Conservation (phyloP, 2,329 filamentous ascomycete species). For the Sporothrix brasiliensis region DNA sequence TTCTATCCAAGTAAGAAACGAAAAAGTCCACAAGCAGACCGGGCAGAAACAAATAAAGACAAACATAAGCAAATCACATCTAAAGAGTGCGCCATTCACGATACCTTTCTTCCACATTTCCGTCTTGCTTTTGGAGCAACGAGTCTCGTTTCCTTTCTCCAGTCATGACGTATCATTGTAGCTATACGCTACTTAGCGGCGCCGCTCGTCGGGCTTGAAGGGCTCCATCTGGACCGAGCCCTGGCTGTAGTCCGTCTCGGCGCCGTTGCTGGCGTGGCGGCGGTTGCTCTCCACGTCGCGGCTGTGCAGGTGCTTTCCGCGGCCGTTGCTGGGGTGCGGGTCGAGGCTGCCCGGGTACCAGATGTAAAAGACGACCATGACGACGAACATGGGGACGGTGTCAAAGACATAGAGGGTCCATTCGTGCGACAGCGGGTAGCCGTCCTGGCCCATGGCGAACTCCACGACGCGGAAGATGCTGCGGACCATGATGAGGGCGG, state of each 20-base stretch:
- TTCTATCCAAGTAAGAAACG: too few species aligned
- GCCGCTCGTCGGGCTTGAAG: neutral
- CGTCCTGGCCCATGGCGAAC: slow-evolving; percentile 43
- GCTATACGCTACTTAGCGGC: too few species aligned
- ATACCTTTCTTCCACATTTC: too few species aligned
- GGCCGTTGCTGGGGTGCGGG: neutral
- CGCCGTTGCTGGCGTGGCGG: neutral
- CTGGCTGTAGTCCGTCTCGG: slow-evolving; percentile 18
- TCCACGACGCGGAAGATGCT: slow-evolving; percentile 47
- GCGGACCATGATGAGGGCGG: slow-evolving; percentile 45
- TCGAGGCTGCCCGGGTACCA: slow-evolving; percentile 25
- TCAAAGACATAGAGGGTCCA: slow-evolving; percentile 43
- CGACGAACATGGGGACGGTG: slow-evolving; percentile 39
- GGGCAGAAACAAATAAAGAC: too few species aligned
- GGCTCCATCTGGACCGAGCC: slow-evolving; percentile 19
- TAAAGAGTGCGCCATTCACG: too few species aligned
- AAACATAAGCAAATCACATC: too few species aligned
- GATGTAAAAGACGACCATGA: slow-evolving; percentile 33
- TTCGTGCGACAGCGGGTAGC: slow-evolving; percentile 41
- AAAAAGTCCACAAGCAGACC: too few species aligned
- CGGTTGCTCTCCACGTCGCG: neutral
- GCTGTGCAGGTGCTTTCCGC: neutral
- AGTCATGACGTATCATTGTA: neutral
- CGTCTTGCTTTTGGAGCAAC: too few species aligned
- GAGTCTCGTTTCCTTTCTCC: too few species aligned